These are phyloP conservation scores for Botryobasidium botryosum DNA, from an alignment of 768 basidiomycete species.

Conservation along the genomic window DNA sequence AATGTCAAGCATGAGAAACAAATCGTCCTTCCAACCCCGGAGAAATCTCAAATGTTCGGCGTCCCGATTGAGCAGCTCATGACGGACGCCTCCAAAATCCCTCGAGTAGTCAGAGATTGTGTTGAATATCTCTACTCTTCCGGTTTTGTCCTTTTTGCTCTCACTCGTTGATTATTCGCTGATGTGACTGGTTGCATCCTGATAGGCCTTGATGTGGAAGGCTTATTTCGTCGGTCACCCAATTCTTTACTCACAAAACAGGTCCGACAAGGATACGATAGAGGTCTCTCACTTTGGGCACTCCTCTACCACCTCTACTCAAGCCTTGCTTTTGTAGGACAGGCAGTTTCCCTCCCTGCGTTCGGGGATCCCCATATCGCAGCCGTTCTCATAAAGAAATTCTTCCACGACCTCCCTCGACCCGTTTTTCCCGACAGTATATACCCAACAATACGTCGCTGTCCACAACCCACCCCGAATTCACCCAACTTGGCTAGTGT, in stretches of 20 bases:
- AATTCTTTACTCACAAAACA: slow-evolving; percentile 49
- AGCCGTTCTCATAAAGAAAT: slow-evolving; percentile 76
- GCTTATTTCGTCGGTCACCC: slow-evolving; percentile 71
- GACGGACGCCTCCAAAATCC: slow-evolving; percentile 70
- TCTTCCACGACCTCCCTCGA: slow-evolving; percentile 59
- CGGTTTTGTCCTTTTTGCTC: no score
- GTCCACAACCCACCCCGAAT: slow-evolving; percentile 40
- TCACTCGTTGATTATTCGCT: neutral
- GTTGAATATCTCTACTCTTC: slow-evolving; percentile 52
- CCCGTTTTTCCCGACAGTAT: slow-evolving; percentile 59
- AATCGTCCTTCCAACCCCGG: slow-evolving; percentile 47
- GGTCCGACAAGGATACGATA: slow-evolving; percentile 70
- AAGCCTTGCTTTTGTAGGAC: slow-evolving; percentile 29
- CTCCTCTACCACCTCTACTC: neutral
- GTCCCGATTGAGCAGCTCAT: slow-evolving; percentile 69
- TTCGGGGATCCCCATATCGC: slow-evolving; percentile 68
- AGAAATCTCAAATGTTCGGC: slow-evolving; percentile 52
- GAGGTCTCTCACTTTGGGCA: slow-evolving; percentile 29
- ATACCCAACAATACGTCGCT: slow-evolving; percentile 48
- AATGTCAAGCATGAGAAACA: slow-evolving; percentile 57
- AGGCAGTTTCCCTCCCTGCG: slow-evolving; percentile 59
- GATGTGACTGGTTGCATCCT: neutral
- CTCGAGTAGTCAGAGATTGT: slow-evolving; percentile 60
- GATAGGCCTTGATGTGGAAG: slow-evolving; percentile 47
- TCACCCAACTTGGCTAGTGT: slow-evolving; percentile 40